Conservation (phyloP, 1,284 basidiomycete species). For the Quambalaria eucalypti region DNA sequence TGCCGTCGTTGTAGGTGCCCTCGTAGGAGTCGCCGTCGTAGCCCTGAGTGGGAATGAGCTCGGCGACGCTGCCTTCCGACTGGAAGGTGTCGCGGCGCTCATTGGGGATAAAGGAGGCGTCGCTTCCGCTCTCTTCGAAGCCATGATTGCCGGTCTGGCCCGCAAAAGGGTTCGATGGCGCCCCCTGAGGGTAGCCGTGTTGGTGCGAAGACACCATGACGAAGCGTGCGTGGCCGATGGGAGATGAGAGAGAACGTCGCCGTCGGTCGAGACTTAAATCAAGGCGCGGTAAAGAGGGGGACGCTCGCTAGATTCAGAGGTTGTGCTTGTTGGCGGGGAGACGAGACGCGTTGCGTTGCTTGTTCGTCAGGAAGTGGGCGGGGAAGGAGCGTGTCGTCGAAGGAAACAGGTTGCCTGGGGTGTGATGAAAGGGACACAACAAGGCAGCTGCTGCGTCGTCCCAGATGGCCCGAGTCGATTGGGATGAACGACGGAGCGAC, state of each 20-base stretch:
- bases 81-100: constrained; percentile 36
- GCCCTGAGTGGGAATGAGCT: constrained; percentile 32
- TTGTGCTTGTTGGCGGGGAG: no score
- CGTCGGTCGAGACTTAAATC: no score
- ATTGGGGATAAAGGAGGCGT: constrained; percentile 27
- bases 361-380: no score
- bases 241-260: neutral
- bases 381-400: no score
- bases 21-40: constrained; percentile 40
- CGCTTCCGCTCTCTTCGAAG: constrained; percentile 25
- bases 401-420: no score
- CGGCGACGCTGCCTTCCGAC: constrained; percentile 36
- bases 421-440: no score
- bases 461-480: no score
- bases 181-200: constrained; percentile 20
- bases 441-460: no score
- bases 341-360: no score
- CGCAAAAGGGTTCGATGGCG: constrained; percentile 25
- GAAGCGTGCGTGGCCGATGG: neutral
- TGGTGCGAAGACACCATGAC: constrained; percentile 21
- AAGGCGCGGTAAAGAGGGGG: no score
- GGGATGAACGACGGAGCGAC: no score
- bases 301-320: no score
- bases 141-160: constrained; percentile 14
- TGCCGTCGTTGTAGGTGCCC: constrained; percentile 27